Conservation (phyloP, 2,329 filamentous ascomycete genomes). For the Hymenoscyphus fraxineus region DNA sequence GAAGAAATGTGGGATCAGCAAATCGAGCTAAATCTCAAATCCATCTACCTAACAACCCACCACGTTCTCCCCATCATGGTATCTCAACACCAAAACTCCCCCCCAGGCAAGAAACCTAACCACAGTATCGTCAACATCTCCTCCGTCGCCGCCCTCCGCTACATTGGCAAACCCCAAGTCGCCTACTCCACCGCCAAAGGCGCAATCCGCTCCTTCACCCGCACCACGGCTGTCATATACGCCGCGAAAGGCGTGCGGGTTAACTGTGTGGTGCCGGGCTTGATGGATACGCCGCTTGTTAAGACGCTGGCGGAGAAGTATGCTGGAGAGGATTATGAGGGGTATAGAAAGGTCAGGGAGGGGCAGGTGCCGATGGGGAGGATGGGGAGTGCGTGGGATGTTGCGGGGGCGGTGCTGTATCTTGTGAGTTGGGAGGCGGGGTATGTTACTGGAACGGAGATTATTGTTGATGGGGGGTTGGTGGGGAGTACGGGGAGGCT, state of each 20-base stretch:
- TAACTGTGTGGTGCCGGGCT: constrained; percentile 53
- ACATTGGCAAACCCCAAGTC: constrained; percentile 50
- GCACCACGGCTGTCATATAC: constrained; percentile 48
- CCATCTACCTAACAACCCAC: constrained; percentile 51
- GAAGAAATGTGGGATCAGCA: constrained; percentile 51
- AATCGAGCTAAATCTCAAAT: constrained; percentile 53
- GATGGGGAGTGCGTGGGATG: constrained; percentile 59
- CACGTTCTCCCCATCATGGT: constrained; percentile 53
- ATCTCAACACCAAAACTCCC: constrained; percentile 36
- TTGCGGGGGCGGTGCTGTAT: constrained; percentile 54
- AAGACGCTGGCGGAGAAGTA: constrained; percentile 44
- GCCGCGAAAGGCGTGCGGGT: constrained; percentile 45
- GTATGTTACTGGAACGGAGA: constrained; percentile 55
- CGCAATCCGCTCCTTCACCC: constrained; percentile 48
- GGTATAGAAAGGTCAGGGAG: constrained; percentile 49
- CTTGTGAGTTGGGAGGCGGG: constrained; percentile 52
- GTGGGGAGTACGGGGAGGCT: constrained; percentile 38
- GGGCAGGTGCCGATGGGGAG: constrained; percentile 54
- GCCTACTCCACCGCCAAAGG: constrained; percentile 52
- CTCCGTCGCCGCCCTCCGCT: constrained; percentile 50
- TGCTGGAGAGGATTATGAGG: constrained; percentile 42
- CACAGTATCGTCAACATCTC: constrained; percentile 45
- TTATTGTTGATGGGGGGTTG: constrained; percentile 48
- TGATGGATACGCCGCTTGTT: constrained; percentile 54
- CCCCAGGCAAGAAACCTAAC: no score